Base-by-base conservation (phyloP, 306 rosid species). In the Chamaecrista fasciculata region DNA sequence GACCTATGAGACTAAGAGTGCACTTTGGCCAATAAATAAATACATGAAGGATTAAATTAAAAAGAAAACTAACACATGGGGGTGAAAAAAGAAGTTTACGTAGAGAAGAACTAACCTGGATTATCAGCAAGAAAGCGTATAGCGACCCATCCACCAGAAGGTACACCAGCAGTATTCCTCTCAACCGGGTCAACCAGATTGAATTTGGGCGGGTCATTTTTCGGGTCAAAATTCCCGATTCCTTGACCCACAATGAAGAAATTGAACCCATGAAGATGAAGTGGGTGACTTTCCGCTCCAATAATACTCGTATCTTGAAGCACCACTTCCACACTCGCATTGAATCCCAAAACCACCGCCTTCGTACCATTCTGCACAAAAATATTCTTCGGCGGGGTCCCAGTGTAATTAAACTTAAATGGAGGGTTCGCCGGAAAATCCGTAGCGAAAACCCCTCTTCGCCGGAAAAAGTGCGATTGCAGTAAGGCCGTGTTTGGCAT, bases 121-220 rank as follows among this genome's bases (percentile, higher is more conserved):
- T 89, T 86, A 34, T 89, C 87, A 0, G 90, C 92, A 14, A 77
- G 77, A 67, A 89, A 89, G 21, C 92, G 83, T 14, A 89, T 3
- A 34, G 92, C 96, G 56, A 82, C 81, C 96, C 96, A 89, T 0
- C 96, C 96, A 19, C 92, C 90, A 28, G 90, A 74, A 2, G 96
- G 87, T 11, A 87, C 92, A 50, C 87, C 86, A 29, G 76, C 77
- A 1, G 87, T 87, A 72, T 87, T 87, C 78, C 96, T 86, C 78
- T 89, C 96, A 4, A 86, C 80, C 6, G 96, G 96, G 39, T 89
- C 96, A 26, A 85, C 82, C 11, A 86, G 81, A 60, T 89, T 86
- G 75, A 82, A 89, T 25, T 72, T 86, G 0, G 72, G 4, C 0
- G 90, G 88, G 62, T 86, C 96, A 1, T 75, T 89, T 15, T 76